A percentile compares a stretch with the other conserved stretches of the same genome.
These are phyloP conservation scores for Colletotrichum sp. DNA, from an alignment of 2,329 filamentous ascomycete genomes.

Conservation along the genomic window DNA sequence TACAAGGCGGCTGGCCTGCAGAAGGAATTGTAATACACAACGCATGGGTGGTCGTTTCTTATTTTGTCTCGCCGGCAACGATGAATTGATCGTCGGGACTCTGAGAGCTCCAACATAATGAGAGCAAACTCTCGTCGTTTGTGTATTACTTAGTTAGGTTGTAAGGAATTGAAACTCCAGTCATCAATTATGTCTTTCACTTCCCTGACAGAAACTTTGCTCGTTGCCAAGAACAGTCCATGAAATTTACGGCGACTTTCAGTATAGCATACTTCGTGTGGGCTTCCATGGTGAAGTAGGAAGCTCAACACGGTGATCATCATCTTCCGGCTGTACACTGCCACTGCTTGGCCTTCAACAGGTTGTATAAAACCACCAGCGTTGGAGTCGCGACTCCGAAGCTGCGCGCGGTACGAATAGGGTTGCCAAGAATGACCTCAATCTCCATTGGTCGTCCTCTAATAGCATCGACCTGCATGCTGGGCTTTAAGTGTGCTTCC, in stretches of 20 bases:
- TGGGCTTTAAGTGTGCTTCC: background rate
- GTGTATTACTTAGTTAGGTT: background rate
- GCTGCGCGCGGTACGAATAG: background rate
- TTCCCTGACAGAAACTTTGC: background rate
- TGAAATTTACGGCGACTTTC: background rate
- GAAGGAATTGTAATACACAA: background rate
- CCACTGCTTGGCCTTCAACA: background rate
- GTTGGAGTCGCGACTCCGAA: background rate
- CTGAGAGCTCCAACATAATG: background rate
- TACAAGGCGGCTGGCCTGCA: background rate
- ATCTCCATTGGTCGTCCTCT: background rate
- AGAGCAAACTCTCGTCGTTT: background rate
- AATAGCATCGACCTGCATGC: background rate
- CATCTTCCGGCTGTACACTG: background rate
- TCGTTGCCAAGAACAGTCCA: background rate
- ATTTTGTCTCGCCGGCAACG: accelerated
- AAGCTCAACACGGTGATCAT: background rate
- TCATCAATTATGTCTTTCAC: background rate
- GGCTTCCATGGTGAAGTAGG: background rate
- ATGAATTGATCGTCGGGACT: accelerated
- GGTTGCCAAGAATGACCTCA: background rate
- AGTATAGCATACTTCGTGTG: background rate
- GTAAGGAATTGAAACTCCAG: background rate
- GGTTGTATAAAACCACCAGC: background rate
- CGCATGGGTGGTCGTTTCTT: accelerated